Percentiles rank a stretch among this genome's conserved stretches.
phyloP scores from a whole-genome alignment of 331 rosid genomes.

The Quercus lobata region DNA sequence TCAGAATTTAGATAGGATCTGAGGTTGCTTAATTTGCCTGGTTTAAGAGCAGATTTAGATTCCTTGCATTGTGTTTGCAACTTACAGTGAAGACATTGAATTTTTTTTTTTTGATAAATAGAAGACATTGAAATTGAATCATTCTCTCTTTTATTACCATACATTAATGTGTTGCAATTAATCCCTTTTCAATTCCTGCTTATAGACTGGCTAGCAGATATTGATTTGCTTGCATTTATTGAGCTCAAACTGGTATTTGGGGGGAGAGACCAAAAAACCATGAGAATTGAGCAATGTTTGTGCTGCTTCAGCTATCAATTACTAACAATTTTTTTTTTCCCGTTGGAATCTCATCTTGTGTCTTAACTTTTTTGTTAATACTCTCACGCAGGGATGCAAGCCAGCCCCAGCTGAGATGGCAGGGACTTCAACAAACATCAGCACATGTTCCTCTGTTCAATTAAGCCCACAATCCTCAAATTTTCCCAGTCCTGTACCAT shows the following conservation, averaged over 20 bases:
- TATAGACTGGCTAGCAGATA: background rate
- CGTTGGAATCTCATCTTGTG: background rate
- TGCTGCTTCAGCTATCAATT: background rate
- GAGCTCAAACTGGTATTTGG: background rate
- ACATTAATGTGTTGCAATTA: background rate
- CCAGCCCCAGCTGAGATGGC: slow-evolving; percentile 63
- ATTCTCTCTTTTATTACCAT: background rate
- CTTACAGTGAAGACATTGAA: background rate
- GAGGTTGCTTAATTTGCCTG: background rate
- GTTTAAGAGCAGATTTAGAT: background rate
- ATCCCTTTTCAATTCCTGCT: background rate
- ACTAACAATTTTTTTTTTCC: no score
- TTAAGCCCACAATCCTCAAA: slow-evolving; percentile 90
- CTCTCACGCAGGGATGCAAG: slow-evolving; percentile 62
- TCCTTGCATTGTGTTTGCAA: background rate
- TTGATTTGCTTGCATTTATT: background rate
- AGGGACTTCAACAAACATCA: slow-evolving; percentile 59
- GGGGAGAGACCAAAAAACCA: background rate
- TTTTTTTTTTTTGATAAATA: no score
- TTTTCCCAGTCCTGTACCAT: slow-evolving; percentile 85
- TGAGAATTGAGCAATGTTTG: background rate
- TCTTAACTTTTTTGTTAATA: slow-evolving; percentile 7
- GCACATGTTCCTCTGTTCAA: slow-evolving; percentile 80
- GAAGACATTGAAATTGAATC: background rate
- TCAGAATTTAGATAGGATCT: slow-evolving; percentile 4